Evolutionary conservation across 2,329 filamentous ascomycete genomes (phyloP).

Genomic region (Botrytis hyacinthi): DNA sequence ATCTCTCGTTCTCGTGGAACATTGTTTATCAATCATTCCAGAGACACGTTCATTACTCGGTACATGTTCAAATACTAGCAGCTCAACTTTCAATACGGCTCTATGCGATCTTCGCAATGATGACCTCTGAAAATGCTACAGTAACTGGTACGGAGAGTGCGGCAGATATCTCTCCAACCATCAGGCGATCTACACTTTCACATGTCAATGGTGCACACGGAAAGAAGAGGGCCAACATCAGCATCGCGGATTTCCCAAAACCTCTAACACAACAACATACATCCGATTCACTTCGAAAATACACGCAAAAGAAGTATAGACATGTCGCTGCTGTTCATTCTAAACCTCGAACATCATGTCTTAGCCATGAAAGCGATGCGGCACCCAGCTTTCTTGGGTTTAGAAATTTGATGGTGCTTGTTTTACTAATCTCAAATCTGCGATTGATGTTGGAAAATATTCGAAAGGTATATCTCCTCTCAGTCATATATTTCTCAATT

Average conservation of each 20-base stretch:
- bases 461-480: constrained; percentile 14
- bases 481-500: constrained; percentile 1
- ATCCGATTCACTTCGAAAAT: constrained; percentile 19
- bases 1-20: background rate
- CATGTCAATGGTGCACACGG: constrained; percentile 23
- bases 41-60: background rate
- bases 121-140: constrained; percentile 30
- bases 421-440: constrained; percentile 87
- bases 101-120: constrained; percentile 24
- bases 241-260: constrained; percentile 28
- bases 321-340: constrained; percentile 89
- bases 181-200: constrained; percentile 33
- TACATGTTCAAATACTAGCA: background rate
- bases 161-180: constrained; percentile 21
- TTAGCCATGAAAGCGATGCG: constrained; percentile 75
- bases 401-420: constrained; percentile 92
- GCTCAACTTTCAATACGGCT: background rate
- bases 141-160: constrained; percentile 28
- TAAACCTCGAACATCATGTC: constrained; percentile 67
- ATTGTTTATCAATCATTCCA: background rate
- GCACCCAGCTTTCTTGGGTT: constrained; percentile 90
- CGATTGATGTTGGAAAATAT: constrained; percentile 90
- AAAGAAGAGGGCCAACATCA: constrained; percentile 15
- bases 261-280: constrained; percentile 28
- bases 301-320: constrained; percentile 68